These are phyloP conservation scores for Alloteropsis semialata DNA, from an alignment of 176 grass and related monocot species.

Conservation along the genomic window DNA sequence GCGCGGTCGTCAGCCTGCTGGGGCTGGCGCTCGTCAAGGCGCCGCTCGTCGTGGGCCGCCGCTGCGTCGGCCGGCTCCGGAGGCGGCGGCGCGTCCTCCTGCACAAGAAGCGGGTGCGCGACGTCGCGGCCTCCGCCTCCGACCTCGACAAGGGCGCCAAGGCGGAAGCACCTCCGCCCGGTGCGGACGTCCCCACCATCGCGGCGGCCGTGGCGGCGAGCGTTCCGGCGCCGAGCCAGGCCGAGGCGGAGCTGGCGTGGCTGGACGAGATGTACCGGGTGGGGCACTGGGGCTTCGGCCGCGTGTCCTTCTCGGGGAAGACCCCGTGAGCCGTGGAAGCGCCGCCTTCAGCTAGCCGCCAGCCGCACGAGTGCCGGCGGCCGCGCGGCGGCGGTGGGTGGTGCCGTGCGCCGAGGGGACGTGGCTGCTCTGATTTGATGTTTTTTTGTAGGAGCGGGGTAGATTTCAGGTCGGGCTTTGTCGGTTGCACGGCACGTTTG, in stretches of 20 bases:
- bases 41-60: constrained; percentile 42
- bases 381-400: background rate
- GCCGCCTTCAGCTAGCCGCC: background rate
- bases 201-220: background rate
- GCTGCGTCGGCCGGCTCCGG: constrained; percentile 23
- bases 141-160: background rate
- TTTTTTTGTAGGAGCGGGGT: background rate
- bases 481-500: constrained; percentile 17
- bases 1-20: constrained; percentile 53
- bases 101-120: constrained; percentile 41
- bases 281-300: constrained; percentile 86
- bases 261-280: constrained; percentile 62
- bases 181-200: background rate
- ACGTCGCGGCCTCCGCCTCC: constrained; percentile 16
- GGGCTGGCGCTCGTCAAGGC: constrained; percentile 57
- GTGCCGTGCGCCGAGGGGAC: background rate
- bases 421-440: background rate
- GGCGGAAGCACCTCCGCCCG: background rate
- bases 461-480: background rate
- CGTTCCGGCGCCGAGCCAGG: background rate
- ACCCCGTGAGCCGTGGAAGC: constrained; percentile 15
- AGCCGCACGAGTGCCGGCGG: background rate
- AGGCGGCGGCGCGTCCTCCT: background rate
- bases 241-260: constrained; percentile 32
- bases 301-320: constrained; percentile 59